phyloP scores from a whole-genome alignment of 768 basidiomycete species.

The Albatrellus ellisii region DNA sequence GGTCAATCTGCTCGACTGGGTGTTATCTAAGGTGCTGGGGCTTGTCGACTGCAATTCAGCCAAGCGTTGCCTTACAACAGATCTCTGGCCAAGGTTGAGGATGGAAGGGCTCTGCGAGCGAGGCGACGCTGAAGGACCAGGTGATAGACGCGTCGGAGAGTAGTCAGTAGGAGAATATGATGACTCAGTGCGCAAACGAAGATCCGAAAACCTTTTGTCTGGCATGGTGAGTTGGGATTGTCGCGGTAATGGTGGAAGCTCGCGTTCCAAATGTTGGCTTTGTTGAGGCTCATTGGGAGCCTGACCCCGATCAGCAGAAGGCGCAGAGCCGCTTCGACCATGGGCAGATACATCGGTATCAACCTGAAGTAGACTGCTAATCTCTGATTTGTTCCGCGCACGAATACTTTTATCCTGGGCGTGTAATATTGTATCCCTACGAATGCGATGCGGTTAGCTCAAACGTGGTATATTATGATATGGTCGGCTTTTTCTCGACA shows the following conservation, averaged over 20 bases:
- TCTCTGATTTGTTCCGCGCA: slow-evolving; percentile 8
- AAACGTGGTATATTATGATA: neutral
- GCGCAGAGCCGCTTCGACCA: neutral
- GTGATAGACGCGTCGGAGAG: slow-evolving; percentile 6
- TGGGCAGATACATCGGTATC: neutral
- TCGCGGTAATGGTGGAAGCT: neutral
- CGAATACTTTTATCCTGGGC: slow-evolving; percentile 17
- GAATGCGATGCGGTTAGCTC: neutral
- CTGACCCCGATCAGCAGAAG: neutral
- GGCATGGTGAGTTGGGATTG: neutral
- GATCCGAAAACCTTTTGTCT: neutral
- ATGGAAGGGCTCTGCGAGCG: slow-evolving; percentile 44
- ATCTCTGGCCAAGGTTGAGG: slow-evolving; percentile 42
- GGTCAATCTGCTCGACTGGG: neutral
- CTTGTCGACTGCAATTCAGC: slow-evolving; percentile 36
- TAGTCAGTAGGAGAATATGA: slow-evolving; percentile 11
- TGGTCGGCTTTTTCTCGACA: no score
- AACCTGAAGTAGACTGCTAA: neutral
- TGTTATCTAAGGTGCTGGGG: neutral
- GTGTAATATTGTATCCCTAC: slow-evolving; percentile 47
- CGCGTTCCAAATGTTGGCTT: neutral
- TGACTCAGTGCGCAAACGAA: slow-evolving; percentile 8
- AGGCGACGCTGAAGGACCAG: slow-evolving; percentile 14
- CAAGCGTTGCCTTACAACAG: slow-evolving; percentile 54
- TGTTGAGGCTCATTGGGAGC: neutral